These are phyloP conservation scores for Rhododendron vialii DNA, from an alignment of 148 eudicot genomes.

Conservation along the genomic window DNA sequence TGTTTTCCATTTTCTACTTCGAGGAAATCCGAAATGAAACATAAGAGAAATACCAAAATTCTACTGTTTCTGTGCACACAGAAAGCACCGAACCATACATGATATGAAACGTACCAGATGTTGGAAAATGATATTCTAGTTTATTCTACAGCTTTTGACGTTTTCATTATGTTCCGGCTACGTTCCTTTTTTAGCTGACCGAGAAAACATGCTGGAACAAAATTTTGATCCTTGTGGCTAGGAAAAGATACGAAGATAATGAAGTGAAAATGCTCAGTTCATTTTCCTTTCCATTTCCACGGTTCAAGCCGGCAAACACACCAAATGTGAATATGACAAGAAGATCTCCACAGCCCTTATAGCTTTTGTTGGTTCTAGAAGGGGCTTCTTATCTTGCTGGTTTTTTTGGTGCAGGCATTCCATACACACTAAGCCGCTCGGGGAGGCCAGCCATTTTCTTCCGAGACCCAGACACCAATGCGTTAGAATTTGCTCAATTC, in stretches of 20 bases:
- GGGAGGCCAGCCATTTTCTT: conserved; percentile 95
- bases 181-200: background rate
- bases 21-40: background rate
- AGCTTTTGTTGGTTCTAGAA: background rate
- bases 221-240: background rate
- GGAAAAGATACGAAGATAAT: background rate
- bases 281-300: background rate
- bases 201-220: background rate
- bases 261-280: background rate
- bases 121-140: no score
- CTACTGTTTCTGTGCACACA: background rate
- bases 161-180: background rate
- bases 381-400: background rate
- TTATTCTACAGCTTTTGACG: background rate
- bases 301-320: background rate
- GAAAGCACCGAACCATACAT: background rate
- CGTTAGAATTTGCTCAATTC: conserved; percentile 82
- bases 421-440: conserved; percentile 86
- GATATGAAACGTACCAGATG: background rate
- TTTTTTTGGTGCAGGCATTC: conserved; percentile 50
- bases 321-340: background rate
- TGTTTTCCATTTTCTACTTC: background rate
- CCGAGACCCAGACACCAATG: conserved; percentile 91
- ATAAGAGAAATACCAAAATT: background rate
- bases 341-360: background rate